Base-by-base conservation (phyloP, 2,329 filamentous ascomycete genomes). In the Stemphylium vesicarium region DNA sequence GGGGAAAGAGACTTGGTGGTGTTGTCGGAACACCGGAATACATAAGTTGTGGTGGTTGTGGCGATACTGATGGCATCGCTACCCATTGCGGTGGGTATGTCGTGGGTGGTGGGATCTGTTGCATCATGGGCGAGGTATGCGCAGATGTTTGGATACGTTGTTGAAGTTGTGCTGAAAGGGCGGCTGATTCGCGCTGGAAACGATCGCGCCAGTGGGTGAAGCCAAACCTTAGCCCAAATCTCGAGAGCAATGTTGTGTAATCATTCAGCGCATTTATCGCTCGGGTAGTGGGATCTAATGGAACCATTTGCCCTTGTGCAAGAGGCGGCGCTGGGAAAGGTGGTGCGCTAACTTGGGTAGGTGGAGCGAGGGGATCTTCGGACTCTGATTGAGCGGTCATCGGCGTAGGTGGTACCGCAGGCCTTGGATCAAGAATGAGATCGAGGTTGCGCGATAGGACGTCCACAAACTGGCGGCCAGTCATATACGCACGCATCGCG, bases 401-500 rank as follows among this genome's bases (percentile, higher is more conserved):
- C 18, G 73, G 66, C 1, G 74, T 71, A 1, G 76, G 75, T 31
- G 77, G 75, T 43, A 75, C 70, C 1, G 78, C 78, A 32, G 75
- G 75, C 5, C 72, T 61, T n/a, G 77, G 77, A 6, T 75, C 69
- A 13, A 77, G 69, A 1, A 82, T 71, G 3, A 68, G 65, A 10
- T 86, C 81, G 36, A 80, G 78, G 62, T 83, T 81, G n/a, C 81
- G 78, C 50, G 79, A 80, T 18, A 88, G 69, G 1, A 85, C 77
- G 53, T 84, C 80, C 24, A 87, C 76, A 47, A 88, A 83, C 49
- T 84, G 82, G 39, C 79, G 78, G 13, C 82, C 83, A 1, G 85
- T 84, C 75, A 85, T 96, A 68, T 91, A 95, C 1, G 91, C 88
- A 47, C 93, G 87, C 68, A 96, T 83, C 1, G 92, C 90, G 70